Evolutionary conservation across 306 rosid genomes (phyloP).

Genomic region (Lathyrus tuberosus): DNA sequence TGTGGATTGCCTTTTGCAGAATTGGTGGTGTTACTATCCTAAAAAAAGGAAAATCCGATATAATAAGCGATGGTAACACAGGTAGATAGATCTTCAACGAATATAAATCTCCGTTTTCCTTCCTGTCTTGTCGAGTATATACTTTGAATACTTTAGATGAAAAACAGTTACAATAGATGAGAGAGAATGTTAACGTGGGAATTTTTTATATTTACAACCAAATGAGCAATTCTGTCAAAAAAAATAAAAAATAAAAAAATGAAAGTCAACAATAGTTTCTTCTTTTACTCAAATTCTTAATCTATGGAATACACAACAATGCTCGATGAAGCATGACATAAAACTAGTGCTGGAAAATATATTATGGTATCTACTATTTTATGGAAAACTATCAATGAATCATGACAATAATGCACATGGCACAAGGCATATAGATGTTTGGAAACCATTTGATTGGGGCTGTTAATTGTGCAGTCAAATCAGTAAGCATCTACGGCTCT

Average conservation of each 20-base stretch:
- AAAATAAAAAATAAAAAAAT: too few relatives aligned
- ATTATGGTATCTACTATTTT: neutral
- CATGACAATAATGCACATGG: neutral
- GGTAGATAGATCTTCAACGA: constrained; percentile 56
- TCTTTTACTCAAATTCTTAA: neutral
- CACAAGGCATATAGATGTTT: neutral
- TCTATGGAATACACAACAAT: constrained; percentile 14
- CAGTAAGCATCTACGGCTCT: constrained; percentile 83
- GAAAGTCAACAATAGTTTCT: neutral
- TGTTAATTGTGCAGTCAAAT: constrained; percentile 59
- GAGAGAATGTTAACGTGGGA: neutral
- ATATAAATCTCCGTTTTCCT: constrained; percentile 14
- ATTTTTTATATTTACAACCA: neutral
- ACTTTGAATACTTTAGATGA: neutral
- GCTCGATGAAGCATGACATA: neutral
- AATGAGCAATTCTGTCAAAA: neutral
- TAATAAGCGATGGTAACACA: constrained; percentile 79
- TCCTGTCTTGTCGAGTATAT: neutral
- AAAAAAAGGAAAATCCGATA: constrained; percentile 77
- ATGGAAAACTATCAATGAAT: neutral
- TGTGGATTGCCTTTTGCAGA: constrained; percentile 53
- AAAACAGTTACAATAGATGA: neutral
- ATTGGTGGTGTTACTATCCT: constrained; percentile 85
- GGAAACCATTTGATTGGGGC: constrained; percentile 28
- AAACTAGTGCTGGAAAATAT: neutral